These are phyloP conservation scores for Schizochytrium sp. DNA, from an alignment of 108 stramenopile species.

Conservation along the genomic window DNA sequence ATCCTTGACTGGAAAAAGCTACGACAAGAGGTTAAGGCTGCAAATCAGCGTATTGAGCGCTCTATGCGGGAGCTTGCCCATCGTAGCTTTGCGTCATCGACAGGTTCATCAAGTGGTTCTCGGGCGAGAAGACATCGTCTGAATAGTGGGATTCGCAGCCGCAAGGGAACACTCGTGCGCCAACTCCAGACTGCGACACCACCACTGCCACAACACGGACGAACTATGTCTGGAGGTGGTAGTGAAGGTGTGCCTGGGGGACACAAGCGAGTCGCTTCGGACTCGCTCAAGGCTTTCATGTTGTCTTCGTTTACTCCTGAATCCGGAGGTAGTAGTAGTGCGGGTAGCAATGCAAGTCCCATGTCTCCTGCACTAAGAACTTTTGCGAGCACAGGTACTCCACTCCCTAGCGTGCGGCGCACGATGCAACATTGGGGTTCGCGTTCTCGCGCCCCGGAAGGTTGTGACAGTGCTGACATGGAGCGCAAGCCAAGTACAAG, in stretches of 20 bases:
- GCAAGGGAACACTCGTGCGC: constrained; percentile 24
- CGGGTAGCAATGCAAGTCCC: constrained; percentile 7
- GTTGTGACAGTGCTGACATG: background rate
- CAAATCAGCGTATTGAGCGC: constrained; percentile 21
- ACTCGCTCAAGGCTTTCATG: background rate
- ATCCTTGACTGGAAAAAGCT: constrained; percentile 59
- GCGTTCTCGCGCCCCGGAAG: background rate
- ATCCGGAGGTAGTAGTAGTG: background rate
- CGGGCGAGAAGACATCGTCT: too few species aligned
- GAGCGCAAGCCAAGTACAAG: too few species aligned
- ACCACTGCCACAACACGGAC: background rate
- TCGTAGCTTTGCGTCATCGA: background rate
- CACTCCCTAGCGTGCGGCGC: constrained; percentile 38
- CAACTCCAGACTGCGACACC: constrained; percentile 3
- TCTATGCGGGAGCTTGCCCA: constrained; percentile 50
- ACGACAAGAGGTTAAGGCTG: constrained; percentile 52
- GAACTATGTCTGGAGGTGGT: background rate
- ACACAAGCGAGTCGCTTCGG: background rate
- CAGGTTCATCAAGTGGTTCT: background rate
- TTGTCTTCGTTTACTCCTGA: background rate
- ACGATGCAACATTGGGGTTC: constrained; percentile 60
- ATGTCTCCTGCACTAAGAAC: background rate
- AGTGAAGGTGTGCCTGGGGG: background rate
- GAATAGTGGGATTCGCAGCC: background rate
- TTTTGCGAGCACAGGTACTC: constrained; percentile 32